Evolutionary conservation across 1,139 yeast species (phyloP).

Genomic region (Kodamaea plutei): DNA sequence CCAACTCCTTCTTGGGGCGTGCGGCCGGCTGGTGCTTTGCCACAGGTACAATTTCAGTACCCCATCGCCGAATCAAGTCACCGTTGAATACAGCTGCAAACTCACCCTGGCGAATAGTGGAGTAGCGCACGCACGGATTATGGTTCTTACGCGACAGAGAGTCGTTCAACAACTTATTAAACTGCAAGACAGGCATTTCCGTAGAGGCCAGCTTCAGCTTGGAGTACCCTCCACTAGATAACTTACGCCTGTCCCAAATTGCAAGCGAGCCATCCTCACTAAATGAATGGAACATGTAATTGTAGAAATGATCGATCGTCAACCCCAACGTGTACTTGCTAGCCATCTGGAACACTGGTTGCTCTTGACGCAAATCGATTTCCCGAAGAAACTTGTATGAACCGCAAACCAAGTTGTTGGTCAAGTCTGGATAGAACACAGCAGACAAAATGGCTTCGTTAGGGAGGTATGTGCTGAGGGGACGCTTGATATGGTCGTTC

Average conservation of each 20-base stretch:
- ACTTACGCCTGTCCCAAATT: slow-evolving; percentile 80
- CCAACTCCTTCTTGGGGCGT: slow-evolving; percentile 7
- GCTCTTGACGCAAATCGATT: slow-evolving; percentile 67
- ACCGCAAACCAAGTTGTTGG: slow-evolving; percentile 61
- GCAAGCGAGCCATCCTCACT: slow-evolving; percentile 84
- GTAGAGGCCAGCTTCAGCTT: slow-evolving; percentile 18
- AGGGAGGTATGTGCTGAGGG: slow-evolving; percentile 59
- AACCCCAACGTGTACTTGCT: slow-evolving; percentile 71
- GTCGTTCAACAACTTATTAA: slow-evolving; percentile 66
- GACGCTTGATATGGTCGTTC: slow-evolving; percentile 47
- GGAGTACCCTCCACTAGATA: slow-evolving; percentile 26
- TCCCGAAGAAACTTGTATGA: slow-evolving; percentile 76
- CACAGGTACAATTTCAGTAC: slow-evolving; percentile 54
- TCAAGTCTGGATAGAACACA: slow-evolving; percentile 60
- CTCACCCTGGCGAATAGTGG: slow-evolving; percentile 65
- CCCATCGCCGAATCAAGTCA: slow-evolving; percentile 77
- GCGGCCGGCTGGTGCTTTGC: background rate
- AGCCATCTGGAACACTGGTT: slow-evolving; percentile 70
- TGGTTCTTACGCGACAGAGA: slow-evolving; percentile 56
- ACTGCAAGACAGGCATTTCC: slow-evolving; percentile 61
- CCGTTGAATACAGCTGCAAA: slow-evolving; percentile 80
- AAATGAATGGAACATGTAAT: slow-evolving; percentile 64
- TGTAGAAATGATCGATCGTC: slow-evolving; percentile 61
- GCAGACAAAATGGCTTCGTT: slow-evolving; percentile 74
- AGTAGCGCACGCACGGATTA: slow-evolving; percentile 68